A percentile compares a stretch with the other conserved stretches of the same genome.
Conservation (phyloP, 1,284 basidiomycete species). For the Cystobasidium pallidum region DNA sequence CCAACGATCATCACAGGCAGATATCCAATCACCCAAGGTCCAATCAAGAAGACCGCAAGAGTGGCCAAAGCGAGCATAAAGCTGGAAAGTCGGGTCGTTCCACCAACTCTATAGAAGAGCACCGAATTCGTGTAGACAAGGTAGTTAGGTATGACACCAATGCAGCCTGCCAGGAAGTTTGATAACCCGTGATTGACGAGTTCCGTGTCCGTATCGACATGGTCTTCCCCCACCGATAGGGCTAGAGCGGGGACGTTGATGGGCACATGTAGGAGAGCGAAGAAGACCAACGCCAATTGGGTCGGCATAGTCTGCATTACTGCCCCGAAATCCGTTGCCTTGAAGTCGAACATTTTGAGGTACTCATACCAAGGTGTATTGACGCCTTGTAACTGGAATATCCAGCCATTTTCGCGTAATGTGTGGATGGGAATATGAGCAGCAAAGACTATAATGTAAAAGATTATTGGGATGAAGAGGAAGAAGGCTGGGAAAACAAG, state of each 20-base stretch:
- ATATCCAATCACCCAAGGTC: slow-evolving; percentile 81
- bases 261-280: slow-evolving; percentile 91
- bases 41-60: slow-evolving; percentile 72
- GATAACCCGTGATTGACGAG: slow-evolving; percentile 91
- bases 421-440: slow-evolving; percentile 66
- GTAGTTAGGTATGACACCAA: slow-evolving; percentile 69
- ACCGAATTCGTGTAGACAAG: slow-evolving; percentile 85
- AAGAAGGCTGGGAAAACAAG: slow-evolving; percentile 90
- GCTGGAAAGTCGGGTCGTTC: slow-evolving; percentile 78
- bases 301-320: slow-evolving; percentile 58
- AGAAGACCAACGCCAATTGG: slow-evolving; percentile 68
- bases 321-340: slow-evolving; percentile 64
- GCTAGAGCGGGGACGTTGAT: slow-evolving; percentile 87
- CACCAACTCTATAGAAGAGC: slow-evolving; percentile 93
- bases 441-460: slow-evolving; percentile 76
- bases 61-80: slow-evolving; percentile 82
- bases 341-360: slow-evolving; percentile 73
- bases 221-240: slow-evolving; percentile 85
- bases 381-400: slow-evolving; percentile 76
- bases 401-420: slow-evolving; percentile 74
- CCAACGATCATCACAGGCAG: slow-evolving; percentile 67
- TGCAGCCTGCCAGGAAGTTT: slow-evolving; percentile 77
- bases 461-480: slow-evolving; percentile 76
- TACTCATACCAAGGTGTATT: slow-evolving; percentile 77
- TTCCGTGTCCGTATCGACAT: slow-evolving; percentile 91